These are phyloP conservation scores for Hygrophorus pudorinus DNA, from an alignment of 768 basidiomycete species.

Conservation along the genomic window DNA sequence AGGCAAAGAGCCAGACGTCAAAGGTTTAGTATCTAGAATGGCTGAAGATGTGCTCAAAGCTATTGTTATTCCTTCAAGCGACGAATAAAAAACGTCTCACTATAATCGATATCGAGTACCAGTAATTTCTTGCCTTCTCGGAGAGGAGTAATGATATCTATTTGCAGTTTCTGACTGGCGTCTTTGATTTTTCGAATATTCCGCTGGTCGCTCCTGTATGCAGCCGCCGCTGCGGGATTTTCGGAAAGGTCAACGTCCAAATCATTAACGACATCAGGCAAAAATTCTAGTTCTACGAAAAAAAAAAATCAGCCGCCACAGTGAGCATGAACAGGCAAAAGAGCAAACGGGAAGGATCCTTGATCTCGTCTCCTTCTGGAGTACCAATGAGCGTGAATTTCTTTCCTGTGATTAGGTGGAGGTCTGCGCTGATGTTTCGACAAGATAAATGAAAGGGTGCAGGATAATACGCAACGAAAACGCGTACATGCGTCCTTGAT, in stretches of 20 bases:
- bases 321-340: not conserved
- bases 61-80: not conserved
- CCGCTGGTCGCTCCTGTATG: conserved; percentile 64
- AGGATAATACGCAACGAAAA: conserved; percentile 10
- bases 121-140: conserved; percentile 71
- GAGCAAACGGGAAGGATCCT: conserved; percentile 56
- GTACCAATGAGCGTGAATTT: conserved; percentile 85
- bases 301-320: not conserved
- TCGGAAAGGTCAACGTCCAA: conserved; percentile 74
- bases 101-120: conserved; percentile 86
- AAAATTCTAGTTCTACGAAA: conserved; percentile 43
- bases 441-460: conserved; percentile 2
- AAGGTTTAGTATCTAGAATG: conserved; percentile 76
- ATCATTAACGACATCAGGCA: conserved; percentile 71
- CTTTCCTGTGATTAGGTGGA: conserved; percentile 48
- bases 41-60: conserved; percentile 30
- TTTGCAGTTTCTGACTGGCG: conserved; percentile 49
- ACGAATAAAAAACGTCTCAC: conserved; percentile 27
- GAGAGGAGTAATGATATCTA: conserved; percentile 69
- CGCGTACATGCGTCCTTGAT: conserved; percentile 56
- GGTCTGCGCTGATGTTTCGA: conserved; percentile 37
- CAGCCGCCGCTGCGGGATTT: conserved; percentile 43
- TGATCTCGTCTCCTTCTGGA: conserved; percentile 77
- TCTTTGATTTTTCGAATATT: conserved; percentile 78
- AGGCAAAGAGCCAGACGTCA: conserved; percentile 74